A percentile compares a stretch with the other conserved stretches of the same genome.
Conservation (phyloP, 371 early-diverging fungal species). For the Nosema muscidifuracis region DNA sequence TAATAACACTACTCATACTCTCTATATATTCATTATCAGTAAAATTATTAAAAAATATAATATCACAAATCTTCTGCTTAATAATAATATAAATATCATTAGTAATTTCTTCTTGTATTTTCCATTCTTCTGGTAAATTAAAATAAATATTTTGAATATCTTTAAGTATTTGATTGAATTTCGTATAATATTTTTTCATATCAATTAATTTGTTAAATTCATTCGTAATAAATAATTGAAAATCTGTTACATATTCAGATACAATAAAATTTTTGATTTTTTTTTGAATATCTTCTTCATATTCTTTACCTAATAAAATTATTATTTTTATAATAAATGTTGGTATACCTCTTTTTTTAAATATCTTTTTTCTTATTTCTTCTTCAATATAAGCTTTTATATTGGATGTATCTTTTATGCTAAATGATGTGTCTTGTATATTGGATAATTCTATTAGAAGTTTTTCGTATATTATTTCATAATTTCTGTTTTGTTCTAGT, state of each 20-base stretch:
- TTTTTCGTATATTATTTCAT: slow-evolving; percentile 18
- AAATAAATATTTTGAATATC: slow-evolving; percentile 19
- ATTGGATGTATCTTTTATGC: not conserved
- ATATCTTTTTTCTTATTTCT: slow-evolving; percentile 19
- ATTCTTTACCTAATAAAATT: slow-evolving; percentile 16
- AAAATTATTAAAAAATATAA: slow-evolving; percentile 33
- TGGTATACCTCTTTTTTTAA: slow-evolving; percentile 23
- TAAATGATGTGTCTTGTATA: not conserved
- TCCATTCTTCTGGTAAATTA: slow-evolving; percentile 49
- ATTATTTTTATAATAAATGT: slow-evolving; percentile 23
- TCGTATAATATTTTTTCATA: slow-evolving; percentile 17
- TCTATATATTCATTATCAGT: slow-evolving; percentile 15
- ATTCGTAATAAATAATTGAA: slow-evolving; percentile 8
- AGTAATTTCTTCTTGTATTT: slow-evolving; percentile 7
- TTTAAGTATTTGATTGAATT: slow-evolving; percentile 30
- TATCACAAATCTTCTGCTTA: slow-evolving; percentile 51
- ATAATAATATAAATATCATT: slow-evolving; percentile 16
- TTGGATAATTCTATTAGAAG: slow-evolving; percentile 11
- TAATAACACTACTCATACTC: slow-evolving; percentile 4
- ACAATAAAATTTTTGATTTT: slow-evolving; percentile 11
- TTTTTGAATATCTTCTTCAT: slow-evolving; percentile 10
- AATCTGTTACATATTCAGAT: slow-evolving; percentile 20
- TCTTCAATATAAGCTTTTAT: slow-evolving; percentile 22
- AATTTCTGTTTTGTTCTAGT: slow-evolving; percentile 6
- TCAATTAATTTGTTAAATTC: slow-evolving; percentile 31